Evolutionary conservation across 2,329 filamentous ascomycete genomes (phyloP).

Genomic region (Cladophialophora chaetospira): DNA sequence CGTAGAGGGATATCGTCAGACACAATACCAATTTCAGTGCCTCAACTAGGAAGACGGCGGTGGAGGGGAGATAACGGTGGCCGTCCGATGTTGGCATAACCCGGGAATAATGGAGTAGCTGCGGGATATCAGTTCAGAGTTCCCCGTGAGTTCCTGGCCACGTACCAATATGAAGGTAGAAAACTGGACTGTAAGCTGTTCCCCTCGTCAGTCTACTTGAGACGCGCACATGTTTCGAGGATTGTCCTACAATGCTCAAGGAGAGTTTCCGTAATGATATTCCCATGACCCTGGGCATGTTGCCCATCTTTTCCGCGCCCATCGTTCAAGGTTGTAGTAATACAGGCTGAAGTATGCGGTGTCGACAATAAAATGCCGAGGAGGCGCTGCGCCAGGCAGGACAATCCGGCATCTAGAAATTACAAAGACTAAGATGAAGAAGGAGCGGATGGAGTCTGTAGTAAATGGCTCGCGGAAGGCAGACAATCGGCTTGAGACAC

Average conservation of each 20-base stretch:
- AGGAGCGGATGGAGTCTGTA: conserved; percentile 29
- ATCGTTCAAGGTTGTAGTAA: conserved; percentile 12
- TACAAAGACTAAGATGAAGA: conserved; percentile 4
- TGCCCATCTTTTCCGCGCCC: conserved; percentile 21
- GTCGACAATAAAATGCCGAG: conserved; percentile 2
- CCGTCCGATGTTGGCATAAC: conserved; percentile 84
- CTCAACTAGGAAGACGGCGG: conserved; percentile 91
- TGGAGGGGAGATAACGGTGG: conserved; percentile 89
- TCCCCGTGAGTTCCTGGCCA: neutral
- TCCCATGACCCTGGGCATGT: conserved; percentile 37
- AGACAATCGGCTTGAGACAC: conserved; percentile 5
- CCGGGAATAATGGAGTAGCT: conserved; percentile 93
- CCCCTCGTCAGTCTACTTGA: conserved; percentile 20
- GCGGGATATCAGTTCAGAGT: conserved; percentile 19
- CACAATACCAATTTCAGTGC: conserved; percentile 86
- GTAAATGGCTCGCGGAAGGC: neutral
- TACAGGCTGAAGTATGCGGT: neutral
- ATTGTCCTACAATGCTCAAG: conserved; percentile 42
- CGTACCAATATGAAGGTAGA: conserved; percentile 48
- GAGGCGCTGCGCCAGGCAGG: conserved; percentile 24
- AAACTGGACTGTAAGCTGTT: conserved; percentile 47
- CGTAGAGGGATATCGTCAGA: conserved; percentile 82
- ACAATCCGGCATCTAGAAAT: conserved; percentile 13
- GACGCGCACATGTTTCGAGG: neutral
- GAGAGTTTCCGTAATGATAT: conserved; percentile 39